phyloP scores from a whole-genome alignment of 192 early-diverging fungal genomes.

The Funneliformis geosporum region DNA sequence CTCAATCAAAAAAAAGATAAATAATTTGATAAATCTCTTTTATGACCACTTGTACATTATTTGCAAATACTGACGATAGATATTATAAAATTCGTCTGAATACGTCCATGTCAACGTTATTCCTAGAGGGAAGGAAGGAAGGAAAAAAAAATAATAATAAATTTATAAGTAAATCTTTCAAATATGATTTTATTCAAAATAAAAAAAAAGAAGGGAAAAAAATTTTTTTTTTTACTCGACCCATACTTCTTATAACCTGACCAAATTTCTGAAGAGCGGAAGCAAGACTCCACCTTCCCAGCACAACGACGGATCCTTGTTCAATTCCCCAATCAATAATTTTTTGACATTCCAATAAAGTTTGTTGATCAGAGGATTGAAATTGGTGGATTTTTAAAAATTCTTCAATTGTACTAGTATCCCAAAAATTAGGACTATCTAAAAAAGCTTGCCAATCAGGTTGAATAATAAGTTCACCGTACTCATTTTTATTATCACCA shows the following conservation, averaged over 20 bases:
- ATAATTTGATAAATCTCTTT: neutral
- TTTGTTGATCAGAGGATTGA: neutral
- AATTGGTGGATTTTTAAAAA: neutral
- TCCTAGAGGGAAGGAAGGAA: neutral
- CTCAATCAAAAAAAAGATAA: neutral
- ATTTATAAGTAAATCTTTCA: neutral
- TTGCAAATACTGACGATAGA: neutral
- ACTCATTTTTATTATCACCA: neutral
- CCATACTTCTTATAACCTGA: neutral
- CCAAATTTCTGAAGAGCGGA: neutral
- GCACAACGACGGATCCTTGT: conserved; percentile 1
- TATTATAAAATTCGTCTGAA: neutral
- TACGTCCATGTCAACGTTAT: neutral
- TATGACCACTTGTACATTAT: neutral
- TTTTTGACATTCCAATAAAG: neutral
- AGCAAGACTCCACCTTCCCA: neutral
- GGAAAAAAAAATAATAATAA: neutral
- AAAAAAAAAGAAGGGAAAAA: neutral
- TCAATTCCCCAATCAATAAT: conserved; percentile 18
- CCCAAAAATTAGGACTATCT: neutral
- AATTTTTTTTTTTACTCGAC: neutral
- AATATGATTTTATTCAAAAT: neutral
- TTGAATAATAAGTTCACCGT: conserved; percentile 4
- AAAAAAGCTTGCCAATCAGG: neutral
- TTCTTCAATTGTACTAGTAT: neutral